Evolutionary conservation across 2,329 filamentous ascomycete genomes (phyloP).

Genomic region (Aspergillus glaucus): DNA sequence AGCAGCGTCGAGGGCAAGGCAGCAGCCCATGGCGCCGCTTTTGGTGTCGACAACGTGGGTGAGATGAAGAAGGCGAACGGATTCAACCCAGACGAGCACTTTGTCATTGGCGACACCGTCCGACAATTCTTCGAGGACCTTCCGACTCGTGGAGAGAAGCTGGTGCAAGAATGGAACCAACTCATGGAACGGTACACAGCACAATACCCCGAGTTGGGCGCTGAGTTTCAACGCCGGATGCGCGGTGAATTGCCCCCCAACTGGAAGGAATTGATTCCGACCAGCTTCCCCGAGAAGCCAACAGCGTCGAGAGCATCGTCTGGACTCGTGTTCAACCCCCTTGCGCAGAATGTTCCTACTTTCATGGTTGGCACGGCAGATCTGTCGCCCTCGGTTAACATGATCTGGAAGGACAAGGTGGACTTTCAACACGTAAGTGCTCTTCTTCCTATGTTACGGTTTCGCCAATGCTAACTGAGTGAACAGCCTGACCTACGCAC

Average conservation of each 20-base stretch:
- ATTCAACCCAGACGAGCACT: slow-evolving; percentile 45
- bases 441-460: background rate
- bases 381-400: slow-evolving; percentile 49
- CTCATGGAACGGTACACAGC: slow-evolving; percentile 40
- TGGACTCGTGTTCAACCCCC: slow-evolving; percentile 48
- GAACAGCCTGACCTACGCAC: slow-evolving; percentile 22
- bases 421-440: slow-evolving; percentile 46
- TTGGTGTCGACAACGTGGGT: slow-evolving; percentile 49
- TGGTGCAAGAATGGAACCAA: slow-evolving; percentile 46
- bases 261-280: slow-evolving; percentile 48
- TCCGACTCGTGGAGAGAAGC: slow-evolving; percentile 39
- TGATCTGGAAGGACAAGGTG: slow-evolving; percentile 49
- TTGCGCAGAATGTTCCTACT: slow-evolving; percentile 43
- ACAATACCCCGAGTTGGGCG: slow-evolving; percentile 43
- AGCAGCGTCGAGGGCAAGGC: slow-evolving; percentile 41
- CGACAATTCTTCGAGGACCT: slow-evolving; percentile 49
- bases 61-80: slow-evolving; percentile 49
- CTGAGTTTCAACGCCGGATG: slow-evolving; percentile 45
- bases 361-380: slow-evolving; percentile 53
- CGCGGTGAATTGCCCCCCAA: slow-evolving; percentile 44
- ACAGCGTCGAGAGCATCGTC: slow-evolving; percentile 47
- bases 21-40: slow-evolving; percentile 53
- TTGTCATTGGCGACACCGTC: slow-evolving; percentile 42
- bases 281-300: slow-evolving; percentile 42
- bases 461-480: slow-evolving; percentile 4